Base-by-base conservation (phyloP, 2,329 filamentous ascomycete genomes). In the Trichocomaceae sp. region DNA sequence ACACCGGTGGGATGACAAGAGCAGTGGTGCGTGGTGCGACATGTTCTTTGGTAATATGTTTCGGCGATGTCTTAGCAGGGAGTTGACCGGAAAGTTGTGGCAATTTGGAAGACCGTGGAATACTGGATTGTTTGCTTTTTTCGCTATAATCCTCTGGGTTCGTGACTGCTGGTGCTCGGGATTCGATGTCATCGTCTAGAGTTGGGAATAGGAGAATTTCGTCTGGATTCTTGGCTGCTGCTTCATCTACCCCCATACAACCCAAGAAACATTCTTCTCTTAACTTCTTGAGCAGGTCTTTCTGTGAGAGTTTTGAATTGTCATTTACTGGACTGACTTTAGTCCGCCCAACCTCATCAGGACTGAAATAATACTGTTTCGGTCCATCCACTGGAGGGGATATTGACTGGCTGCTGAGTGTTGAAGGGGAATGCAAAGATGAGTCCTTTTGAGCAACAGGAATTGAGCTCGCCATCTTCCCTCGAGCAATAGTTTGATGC, bases 201-300 rank as follows among this genome's bases (percentile, higher is more conserved):
- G 63, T 63, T 13, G 67, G 64, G 56, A 72, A 71, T 6, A 67
- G 61, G 10, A 70, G 58, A 12, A 72, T 69, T 33, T 71, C 69
- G 64, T 72, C 69, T 20, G 69, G 69, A 39, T 69, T 70, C 47
- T 66, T 70, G 41, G 69, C 63, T 31, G 59, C 58, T 9, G 64
- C 62, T 12, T 64, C 62, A 44, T 69, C 66, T 53, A 72, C 71
- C 47, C 69, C 69, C 55, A 67, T 69, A 63, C 69, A 72, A 10
- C 69, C 69, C 68, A 72, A 68, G 67, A 72, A 72, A 68, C 69
- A 70, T 10, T 69, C 69, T 20, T 70, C 69, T 1, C 60, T 55
- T 20, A 64, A 63, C 15, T 60, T 58, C 9, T 53, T 49, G 26
- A 57, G 50, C 33, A 61, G 57, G n/a, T 60, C 60, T 48, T 62